Conservation (phyloP, 1,284 basidiomycete species). For the Pisolithus thermaeus region DNA sequence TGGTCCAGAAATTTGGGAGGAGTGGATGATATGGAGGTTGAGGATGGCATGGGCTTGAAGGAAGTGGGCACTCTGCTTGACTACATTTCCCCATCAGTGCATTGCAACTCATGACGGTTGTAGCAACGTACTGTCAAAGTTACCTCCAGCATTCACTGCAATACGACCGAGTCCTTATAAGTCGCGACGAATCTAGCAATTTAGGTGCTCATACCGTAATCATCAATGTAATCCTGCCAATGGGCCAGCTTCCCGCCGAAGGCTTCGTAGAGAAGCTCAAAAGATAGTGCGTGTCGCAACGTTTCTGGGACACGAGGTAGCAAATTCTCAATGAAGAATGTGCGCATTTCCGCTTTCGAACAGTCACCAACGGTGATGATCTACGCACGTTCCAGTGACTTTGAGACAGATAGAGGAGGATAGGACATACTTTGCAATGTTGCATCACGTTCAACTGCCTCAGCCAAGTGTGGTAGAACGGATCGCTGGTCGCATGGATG, state of each 20-base stretch:
- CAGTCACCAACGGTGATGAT: slow-evolving; percentile 78
- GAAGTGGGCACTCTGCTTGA: slow-evolving; percentile 70
- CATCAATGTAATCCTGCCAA: slow-evolving; percentile 71
- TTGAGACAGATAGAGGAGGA: background rate
- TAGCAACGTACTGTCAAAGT: slow-evolving; percentile 25
- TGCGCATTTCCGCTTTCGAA: slow-evolving; percentile 59
- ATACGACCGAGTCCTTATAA: slow-evolving; percentile 4
- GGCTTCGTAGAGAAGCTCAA: slow-evolving; percentile 67
- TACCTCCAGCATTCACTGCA: slow-evolving; percentile 29
- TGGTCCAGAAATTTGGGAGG: slow-evolving; percentile 46
- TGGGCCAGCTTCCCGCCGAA: slow-evolving; percentile 81
- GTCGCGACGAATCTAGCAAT: background rate
- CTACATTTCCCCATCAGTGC: slow-evolving; percentile 30
- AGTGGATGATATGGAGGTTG: slow-evolving; percentile 72
- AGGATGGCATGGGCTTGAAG: slow-evolving; percentile 69
- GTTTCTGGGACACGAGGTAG: slow-evolving; percentile 57
- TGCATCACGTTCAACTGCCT: slow-evolving; percentile 71
- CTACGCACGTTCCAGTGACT: slow-evolving; percentile 27
- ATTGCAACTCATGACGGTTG: background rate
- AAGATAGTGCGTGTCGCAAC: slow-evolving; percentile 48
- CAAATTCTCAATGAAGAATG: slow-evolving; percentile 59
- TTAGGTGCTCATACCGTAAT: slow-evolving; percentile 49
- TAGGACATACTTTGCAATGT: slow-evolving; percentile 61
- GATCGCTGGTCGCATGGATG: slow-evolving; percentile 77
- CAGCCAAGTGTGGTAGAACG: slow-evolving; percentile 80